Evolutionary conservation across 164 flowering plant genomes (phyloP).

Genomic region (Nelumbo lutea): DNA sequence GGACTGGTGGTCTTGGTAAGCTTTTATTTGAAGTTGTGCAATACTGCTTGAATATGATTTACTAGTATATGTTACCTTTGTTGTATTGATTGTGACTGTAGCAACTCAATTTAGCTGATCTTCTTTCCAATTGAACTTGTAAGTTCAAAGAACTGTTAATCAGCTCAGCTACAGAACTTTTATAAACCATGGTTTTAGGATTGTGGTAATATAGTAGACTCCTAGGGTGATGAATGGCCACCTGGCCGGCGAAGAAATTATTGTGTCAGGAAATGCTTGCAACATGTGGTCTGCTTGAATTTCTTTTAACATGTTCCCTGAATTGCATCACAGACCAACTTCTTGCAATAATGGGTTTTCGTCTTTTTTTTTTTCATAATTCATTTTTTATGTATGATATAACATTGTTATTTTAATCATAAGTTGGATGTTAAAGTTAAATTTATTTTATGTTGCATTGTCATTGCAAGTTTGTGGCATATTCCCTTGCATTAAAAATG

Average conservation of each 20-base stretch:
- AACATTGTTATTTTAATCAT: too few relatives aligned
- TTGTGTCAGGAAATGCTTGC: background rate
- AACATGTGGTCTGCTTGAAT: background rate
- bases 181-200: background rate
- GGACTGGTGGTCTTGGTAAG: conserved; percentile 84
- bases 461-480: too few relatives aligned
- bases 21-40: background rate
- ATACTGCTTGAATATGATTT: background rate
- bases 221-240: background rate
- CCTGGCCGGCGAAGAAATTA: background rate
- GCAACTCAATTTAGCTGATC: background rate
- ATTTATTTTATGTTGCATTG: too few relatives aligned
- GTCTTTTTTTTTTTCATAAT: too few relatives aligned
- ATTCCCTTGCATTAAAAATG: too few relatives aligned
- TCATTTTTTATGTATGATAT: too few relatives aligned
- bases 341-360: too few relatives aligned
- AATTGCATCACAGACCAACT: too few relatives aligned
- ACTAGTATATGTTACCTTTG: background rate
- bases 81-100: background rate
- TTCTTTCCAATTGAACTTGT: background rate
- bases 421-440: too few relatives aligned
- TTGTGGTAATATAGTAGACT: background rate
- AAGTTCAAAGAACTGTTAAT: background rate
- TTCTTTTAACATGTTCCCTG: too few relatives aligned
- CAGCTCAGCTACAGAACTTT: background rate